phyloP scores from a whole-genome alignment of 164 flowering plant genomes.

The Vitis rotundifolia region DNA sequence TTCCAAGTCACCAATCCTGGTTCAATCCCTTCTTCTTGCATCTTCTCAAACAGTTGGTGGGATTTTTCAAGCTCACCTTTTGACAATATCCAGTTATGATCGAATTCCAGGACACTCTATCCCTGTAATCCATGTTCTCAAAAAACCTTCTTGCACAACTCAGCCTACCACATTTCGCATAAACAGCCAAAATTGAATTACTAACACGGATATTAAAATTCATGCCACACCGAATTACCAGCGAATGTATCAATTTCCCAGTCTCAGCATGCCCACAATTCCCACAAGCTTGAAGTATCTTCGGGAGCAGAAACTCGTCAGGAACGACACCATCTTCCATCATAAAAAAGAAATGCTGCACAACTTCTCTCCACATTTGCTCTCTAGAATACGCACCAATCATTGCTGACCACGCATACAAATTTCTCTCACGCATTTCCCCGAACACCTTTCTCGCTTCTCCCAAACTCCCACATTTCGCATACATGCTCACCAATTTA shows the following conservation, averaged over 20 bases:
- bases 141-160: conserved; percentile 40
- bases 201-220: conserved; percentile 21
- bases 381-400: conserved; percentile 61
- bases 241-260: conserved; percentile 45
- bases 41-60: conserved; percentile 36
- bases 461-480: conserved; percentile 53
- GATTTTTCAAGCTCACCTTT: conserved; percentile 43
- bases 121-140: conserved; percentile 45
- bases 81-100: conserved; percentile 50
- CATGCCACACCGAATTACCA: conserved; percentile 41
- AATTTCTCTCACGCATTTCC: conserved; percentile 47
- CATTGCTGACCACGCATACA: conserved; percentile 65
- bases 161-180: conserved; percentile 53
- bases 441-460: conserved; percentile 58
- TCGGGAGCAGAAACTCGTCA: conserved; percentile 50
- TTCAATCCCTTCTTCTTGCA: conserved; percentile 42
- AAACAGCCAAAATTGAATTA: conserved; percentile 56
- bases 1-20: conserved; percentile 60
- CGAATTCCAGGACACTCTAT: conserved; percentile 58
- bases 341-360: conserved; percentile 49
- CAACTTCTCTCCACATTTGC: conserved; percentile 48
- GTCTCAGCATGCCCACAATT: conserved; percentile 38
- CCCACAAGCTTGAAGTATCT: conserved; percentile 63
- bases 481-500: conserved; percentile 63
- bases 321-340: conserved; percentile 40